These are phyloP conservation scores for Spathaspora hagerdaliae DNA, from an alignment of 805 yeast species.

Conservation along the genomic window DNA sequence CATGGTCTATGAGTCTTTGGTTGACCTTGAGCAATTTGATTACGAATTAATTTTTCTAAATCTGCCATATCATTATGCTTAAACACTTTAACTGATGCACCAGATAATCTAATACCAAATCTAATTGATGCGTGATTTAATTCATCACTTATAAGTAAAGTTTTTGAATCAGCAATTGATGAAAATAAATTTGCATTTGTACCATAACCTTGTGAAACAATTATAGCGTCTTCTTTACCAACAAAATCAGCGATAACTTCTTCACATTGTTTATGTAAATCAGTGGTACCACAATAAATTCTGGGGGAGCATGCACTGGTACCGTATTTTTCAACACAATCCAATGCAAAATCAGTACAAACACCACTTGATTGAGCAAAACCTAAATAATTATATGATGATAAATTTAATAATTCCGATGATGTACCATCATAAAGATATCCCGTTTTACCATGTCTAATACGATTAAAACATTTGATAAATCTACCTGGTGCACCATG, in stretches of 20 bases:
- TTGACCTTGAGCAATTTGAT: conserved; percentile 89
- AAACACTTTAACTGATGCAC: conserved; percentile 88
- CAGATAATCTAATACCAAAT: conserved; percentile 88
- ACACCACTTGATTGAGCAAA: conserved; percentile 93
- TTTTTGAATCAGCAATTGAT: conserved; percentile 78
- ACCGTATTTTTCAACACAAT: conserved; percentile 65
- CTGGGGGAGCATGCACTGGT: conserved; percentile 78
- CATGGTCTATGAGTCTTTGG: conserved; percentile 95
- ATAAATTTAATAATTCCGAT: conserved; percentile 75
- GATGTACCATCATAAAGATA: conserved; percentile 75
- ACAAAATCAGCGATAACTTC: conserved; percentile 74
- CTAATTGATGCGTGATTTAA: conserved; percentile 94
- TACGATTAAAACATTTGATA: conserved; percentile 76
- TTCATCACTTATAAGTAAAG: conserved; percentile 90
- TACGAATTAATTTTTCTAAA: conserved; percentile 73
- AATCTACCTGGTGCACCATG: conserved; percentile 96
- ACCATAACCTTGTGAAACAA: conserved; percentile 93
- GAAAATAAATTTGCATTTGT: conserved; percentile 88
- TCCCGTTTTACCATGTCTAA: conserved; percentile 59
- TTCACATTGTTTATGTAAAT: conserved; percentile 73
- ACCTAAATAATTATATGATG: conserved; percentile 92
- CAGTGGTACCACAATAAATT: conserved; percentile 68
- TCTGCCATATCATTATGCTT: conserved; percentile 86
- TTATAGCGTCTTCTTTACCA: conserved; percentile 83
- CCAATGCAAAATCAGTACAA: conserved; percentile 78